Evolutionary conservation across 2,329 filamentous ascomycete species (phyloP), one percentile per base, ranked within the genome.

Genomic region (Penicillium sp.): DNA sequence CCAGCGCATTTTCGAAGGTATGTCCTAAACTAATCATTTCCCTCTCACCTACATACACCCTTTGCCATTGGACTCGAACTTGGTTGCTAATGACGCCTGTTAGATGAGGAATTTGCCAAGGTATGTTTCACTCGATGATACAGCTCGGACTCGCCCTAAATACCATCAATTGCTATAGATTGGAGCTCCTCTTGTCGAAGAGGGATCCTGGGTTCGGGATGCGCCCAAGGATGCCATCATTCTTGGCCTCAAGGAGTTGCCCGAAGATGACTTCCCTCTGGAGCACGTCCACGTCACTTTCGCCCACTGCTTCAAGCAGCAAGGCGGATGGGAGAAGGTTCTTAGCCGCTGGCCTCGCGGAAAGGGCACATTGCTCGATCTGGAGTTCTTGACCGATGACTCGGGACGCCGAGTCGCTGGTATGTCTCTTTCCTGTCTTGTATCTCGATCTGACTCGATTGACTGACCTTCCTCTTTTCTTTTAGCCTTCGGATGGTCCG

Each of bases 331-430:
- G 88, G 82, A 88, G 50, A 79, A 81, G 35, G 87, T 89, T 5
- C 81, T 95, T n/a, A 78, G 83, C 49, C 80, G 91, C 48, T 96
- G 90, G 70, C 80, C 87, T 25, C 80, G 82, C 19, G 89, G 88
- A 50, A 82, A 83, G 46, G 88, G 89, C 59, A 85, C 81, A 0
- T 81, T 96, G 12, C 81, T 90, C 51, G 91, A 96, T 64, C 80
- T 96, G 31, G 91, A 95, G 68, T 96, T 95, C 68, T 77, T 96
- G 31, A 80, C 82, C 33, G 86, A 95, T 59, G 80, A 84, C 56
- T 78, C 75, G 27, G 87, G 87, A 31, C 77, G 87, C 80, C 65
- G 71, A 53, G 71, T 73, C 49, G 72, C 71, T 56, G 69, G 66
- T 69, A 52, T 55, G 64, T 36, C 14, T n/a, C 11, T 19, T 14